Base-by-base conservation (phyloP, 2,329 filamentous ascomycete species). In the Pyrenochaeta sp. region DNA sequence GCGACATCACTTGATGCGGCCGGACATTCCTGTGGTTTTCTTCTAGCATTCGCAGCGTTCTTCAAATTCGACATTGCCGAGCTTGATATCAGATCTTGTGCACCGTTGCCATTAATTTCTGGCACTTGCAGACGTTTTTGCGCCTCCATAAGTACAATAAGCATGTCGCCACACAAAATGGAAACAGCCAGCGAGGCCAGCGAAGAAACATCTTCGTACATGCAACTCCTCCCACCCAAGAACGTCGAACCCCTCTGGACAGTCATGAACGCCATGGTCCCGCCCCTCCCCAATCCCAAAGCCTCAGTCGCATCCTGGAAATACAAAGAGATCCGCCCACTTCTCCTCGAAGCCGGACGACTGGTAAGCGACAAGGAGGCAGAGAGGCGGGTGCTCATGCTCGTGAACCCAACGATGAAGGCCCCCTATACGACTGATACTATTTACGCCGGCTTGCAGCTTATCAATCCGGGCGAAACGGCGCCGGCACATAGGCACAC, bases 361-460 rank as follows among this genome's bases (percentile, higher is more conserved):
- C 57, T 74, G 6, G 55, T 73, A n/a, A 60, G 58, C 3, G 71
- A 69, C 22, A 60, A 68, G 31, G 57, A 72, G 31, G 71, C 72
- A 6, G 72, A 75, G 43, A 34, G 72, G 32, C 48, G 72, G 30
- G 72, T 74, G 4, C 46, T 75, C 39, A 74, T 74, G 71, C 52
- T 76, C 11, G 60, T 74, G 2, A 75, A 76, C 44, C 71, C 72
- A 10, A 31, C 29, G 10, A 31, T 31, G 29, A 31, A 31, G 15
- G 29, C 29, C 18, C 1, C 80, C 78, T 79, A 75, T 46, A 82
- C 80, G 0, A 82, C 79, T 2, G 80, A 83, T 54, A 82, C 80
- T 1, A 69, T 83, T 40, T 82, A 82, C 48, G 78, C 74, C 6
- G 81, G 79, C 2, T 71, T 82, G 3, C 80, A 82, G 51, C 69